These are phyloP conservation scores for Plasmodium inui DNA, from an alignment of 169 alveolate species.

Conservation along the genomic window DNA sequence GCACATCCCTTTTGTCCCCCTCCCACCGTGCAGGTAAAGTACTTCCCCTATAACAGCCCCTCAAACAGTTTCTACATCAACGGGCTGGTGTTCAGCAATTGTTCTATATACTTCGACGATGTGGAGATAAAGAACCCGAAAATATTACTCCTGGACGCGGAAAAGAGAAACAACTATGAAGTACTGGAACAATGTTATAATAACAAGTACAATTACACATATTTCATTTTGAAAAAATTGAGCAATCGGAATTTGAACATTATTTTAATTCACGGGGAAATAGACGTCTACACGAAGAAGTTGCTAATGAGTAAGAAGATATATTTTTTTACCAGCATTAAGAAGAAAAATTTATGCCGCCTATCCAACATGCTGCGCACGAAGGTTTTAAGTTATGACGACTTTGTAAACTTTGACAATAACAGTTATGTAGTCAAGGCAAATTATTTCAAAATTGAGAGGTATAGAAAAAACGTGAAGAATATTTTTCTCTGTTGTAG, in stretches of 20 bases:
- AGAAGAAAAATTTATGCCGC: slow-evolving; percentile 50
- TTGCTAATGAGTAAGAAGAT: slow-evolving; percentile 55
- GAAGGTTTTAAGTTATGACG: slow-evolving; percentile 41
- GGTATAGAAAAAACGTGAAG: slow-evolving; percentile 63
- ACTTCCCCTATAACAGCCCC: slow-evolving; percentile 54
- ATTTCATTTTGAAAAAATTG: slow-evolving; percentile 40
- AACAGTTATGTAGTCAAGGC: slow-evolving; percentile 55
- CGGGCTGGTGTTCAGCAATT: slow-evolving; percentile 62
- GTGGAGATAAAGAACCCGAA: slow-evolving; percentile 66
- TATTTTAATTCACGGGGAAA: slow-evolving; percentile 54
- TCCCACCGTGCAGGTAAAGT: slow-evolving; percentile 26
- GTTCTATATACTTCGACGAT: slow-evolving; percentile 62
- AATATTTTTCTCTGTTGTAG: slow-evolving; percentile 68
- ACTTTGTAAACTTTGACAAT: slow-evolving; percentile 32
- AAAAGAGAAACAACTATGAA: slow-evolving; percentile 18
- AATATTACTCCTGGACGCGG: slow-evolving; percentile 47
- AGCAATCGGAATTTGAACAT: slow-evolving; percentile 33
- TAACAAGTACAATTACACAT: slow-evolving; percentile 19
- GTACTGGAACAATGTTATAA: slow-evolving; percentile 12
- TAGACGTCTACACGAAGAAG: slow-evolving; percentile 41
- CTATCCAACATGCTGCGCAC: slow-evolving; percentile 44
- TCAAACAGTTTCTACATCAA: slow-evolving; percentile 46
- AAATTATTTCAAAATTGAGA: slow-evolving; percentile 66
- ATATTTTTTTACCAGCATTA: slow-evolving; percentile 68
- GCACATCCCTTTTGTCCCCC: neutral